Evolutionary conservation across 2,329 filamentous ascomycete genomes (phyloP), one percentile per base, ranked within the genome.

Genomic region (Sclerotinia borealis): DNA sequence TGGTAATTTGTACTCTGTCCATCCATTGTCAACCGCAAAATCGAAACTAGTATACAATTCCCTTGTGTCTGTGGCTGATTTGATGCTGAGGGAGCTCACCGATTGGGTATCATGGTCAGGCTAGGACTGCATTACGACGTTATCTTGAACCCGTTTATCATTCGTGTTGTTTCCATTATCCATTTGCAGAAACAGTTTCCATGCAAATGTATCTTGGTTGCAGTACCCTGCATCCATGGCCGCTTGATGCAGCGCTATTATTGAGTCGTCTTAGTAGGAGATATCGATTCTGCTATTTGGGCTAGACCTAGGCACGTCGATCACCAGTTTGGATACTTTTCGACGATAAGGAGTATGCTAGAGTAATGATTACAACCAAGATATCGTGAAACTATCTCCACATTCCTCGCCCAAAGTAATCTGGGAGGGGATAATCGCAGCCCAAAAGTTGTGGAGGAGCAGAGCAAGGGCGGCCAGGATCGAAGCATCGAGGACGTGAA

Each of bases 181-280:
- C 76, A 71, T 77, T 77, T 74, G 68, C 55, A 78, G 77, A 69
- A 78, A 78, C 72, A 74, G 66, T 77, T 77, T 78, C 77, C 77
- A 77, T 77, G 63, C 65, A 68, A 59, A 50, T 64, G 63, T 43
- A 63, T 65, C 59, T 55, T 62, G 64, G 65, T 68, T 55, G 37
- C 58, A 64, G 27, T 54, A 61, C 65, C 67, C 67, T 69, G 67
- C 43, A 58, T 65, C 58, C 50, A 62, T 36, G 65, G 49, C 65
- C 55, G 61, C 49, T 63, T 64, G 55, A 50, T 64, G 62, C 66
- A 66, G 59, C 47, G 43, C 47, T 47, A 60, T 62, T 58, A 25
- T 50, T 64, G 62, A 58, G 37, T 66, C 62, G 58, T 45, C 50
- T 45, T 68, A 31, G 51, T 60, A 58, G 61, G 62, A 68, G 58